A percentile compares a stretch with the other conserved stretches of the same genome.
phyloP scores from a whole-genome alignment of 441 rosid genomes.

The Adansonia madagascariensis region DNA sequence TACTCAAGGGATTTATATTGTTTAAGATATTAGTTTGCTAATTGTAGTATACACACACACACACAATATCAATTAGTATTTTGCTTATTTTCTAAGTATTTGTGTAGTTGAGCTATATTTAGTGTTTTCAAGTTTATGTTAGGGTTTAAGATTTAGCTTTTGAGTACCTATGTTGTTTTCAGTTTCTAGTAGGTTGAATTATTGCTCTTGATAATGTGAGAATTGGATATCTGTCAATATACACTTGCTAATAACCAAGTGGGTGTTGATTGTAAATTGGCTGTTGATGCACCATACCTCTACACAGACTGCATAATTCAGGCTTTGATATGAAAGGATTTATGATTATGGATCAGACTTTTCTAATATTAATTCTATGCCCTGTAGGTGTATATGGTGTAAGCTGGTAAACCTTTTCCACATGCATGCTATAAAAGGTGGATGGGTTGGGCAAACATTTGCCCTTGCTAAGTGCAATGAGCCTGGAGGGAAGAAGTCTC shows the following conservation, averaged over 20 bases:
- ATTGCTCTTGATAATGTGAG: slow-evolving; percentile 23
- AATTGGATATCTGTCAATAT: too few species aligned
- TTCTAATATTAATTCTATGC: slow-evolving; percentile 23
- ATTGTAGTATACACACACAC: too few species aligned
- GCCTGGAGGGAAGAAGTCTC: slow-evolving; percentile 69
- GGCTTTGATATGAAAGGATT: background rate
- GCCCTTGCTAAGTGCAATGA: slow-evolving; percentile 78
- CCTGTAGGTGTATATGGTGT: slow-evolving; percentile 35
- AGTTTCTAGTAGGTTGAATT: background rate
- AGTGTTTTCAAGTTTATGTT: too few species aligned
- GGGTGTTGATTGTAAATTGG: too few species aligned
- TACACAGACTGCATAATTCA: background rate
- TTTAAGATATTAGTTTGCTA: too few species aligned
- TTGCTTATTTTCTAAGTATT: background rate
- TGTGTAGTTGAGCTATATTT: too few species aligned
- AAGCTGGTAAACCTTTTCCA: slow-evolving; percentile 32
- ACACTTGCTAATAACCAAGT: too few species aligned
- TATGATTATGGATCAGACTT: slow-evolving; percentile 17
- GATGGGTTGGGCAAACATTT: slow-evolving; percentile 70
- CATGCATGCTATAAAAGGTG: slow-evolving; percentile 78
- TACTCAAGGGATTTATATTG: background rate
- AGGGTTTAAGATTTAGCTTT: background rate
- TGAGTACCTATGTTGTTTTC: background rate
- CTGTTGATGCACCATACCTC: background rate
- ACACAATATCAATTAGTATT: background rate